Evolutionary conservation across 495 filamentous ascomycete species (phyloP), one percentile per base, ranked within the genome.

Genomic region (Beverwykella pulmonaria): DNA sequence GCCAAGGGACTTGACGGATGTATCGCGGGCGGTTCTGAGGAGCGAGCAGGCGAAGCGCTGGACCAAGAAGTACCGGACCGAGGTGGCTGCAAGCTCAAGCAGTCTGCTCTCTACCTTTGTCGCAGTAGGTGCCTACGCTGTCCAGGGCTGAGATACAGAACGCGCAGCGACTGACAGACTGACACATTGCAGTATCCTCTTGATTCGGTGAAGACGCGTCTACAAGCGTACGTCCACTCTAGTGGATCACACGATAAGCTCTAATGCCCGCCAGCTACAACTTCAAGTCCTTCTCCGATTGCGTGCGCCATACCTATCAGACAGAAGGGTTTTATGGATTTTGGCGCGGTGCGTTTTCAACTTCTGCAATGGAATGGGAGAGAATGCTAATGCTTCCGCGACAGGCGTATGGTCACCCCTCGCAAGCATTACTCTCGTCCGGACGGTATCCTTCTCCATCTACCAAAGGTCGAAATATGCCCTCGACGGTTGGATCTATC

Each of bases 401-500:
- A 52, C 68, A 93, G 90, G 90, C 70, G 86, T 88, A 66, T 83
- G 88, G 36, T 90, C 91, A 53, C 93, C 93, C 32, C 81, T 97
- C 73, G 86, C 86, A 20, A 94, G 90, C 79, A 90, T 97, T 53
- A 96, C 93, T 9, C 82, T 91, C 53, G 92, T 96, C 59, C 87
- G 93, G 36, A 94, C 93, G 20, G 83, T 96, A 54, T 94, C 91
- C n/a, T 96, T 97, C 74, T 93, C 91, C 34, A 89, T 93, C 59
- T 97, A 97, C 79, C 91, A 92, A 75, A 83, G 82, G 39, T 88
- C 90, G 41, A 97, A 96, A 78, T 86, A 91, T 75, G 77, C 79
- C 12, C 88, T 93, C 70, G 87, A 90, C 41, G 74, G 71, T 3
- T 87, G 82, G 82, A 82, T 90, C 71, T 82, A 84, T 69, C 71